Conservation (phyloP, 169 alveolate species). For the Besnoitia besnoiti region DNA sequence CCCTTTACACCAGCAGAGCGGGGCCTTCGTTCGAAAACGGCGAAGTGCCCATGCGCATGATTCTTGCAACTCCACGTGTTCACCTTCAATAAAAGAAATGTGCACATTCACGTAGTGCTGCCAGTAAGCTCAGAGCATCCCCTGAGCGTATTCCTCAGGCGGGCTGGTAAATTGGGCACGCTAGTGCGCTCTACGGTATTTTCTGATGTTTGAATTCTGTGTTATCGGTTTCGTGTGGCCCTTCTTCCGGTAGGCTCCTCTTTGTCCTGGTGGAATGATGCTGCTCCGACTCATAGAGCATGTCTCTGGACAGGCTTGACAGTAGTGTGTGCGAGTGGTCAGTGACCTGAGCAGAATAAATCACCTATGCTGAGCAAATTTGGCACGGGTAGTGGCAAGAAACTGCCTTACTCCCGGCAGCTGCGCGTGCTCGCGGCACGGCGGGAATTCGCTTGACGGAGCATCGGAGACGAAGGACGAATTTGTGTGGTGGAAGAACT, state of each 20-base stretch:
- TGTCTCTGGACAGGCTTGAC: neutral
- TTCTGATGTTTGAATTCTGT: neutral
- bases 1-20: no score
- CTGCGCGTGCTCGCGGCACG: no score
- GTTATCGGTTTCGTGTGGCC: neutral
- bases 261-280: neutral
- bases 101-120: neutral
- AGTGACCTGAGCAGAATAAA: neutral
- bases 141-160: neutral
- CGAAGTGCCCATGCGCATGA: no score
- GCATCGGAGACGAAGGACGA: neutral
- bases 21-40: no score
- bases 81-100: no score
- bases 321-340: neutral
- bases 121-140: neutral
- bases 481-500: neutral
- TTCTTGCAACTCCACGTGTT: no score
- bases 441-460: neutral
- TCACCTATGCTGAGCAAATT: no score
- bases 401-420: no score
- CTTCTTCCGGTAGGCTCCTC: neutral
- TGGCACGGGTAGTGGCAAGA: no score
- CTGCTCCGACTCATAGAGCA: neutral
- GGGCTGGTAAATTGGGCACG: neutral
- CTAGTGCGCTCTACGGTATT: neutral